Evolutionary conservation across 768 basidiomycete genomes (phyloP), one percentile per base, ranked within the genome.

Genomic region (Rhodotorula kratochvilovae): DNA sequence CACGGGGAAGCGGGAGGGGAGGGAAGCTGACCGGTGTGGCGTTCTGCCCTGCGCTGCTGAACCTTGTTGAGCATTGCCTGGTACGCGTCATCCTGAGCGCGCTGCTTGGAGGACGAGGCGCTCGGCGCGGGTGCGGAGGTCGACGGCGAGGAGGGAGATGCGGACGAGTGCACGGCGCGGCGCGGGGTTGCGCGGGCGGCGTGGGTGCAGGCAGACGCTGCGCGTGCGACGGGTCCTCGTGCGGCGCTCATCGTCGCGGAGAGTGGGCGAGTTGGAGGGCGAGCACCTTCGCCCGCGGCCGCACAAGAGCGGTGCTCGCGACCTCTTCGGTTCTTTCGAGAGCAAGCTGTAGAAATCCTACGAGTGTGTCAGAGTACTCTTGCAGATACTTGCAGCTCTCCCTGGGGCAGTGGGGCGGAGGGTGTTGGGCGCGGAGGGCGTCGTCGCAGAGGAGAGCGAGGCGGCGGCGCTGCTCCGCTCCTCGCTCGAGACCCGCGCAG

Each of bases 41-140:
- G 48, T 16, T 59, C 61, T 25, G 68, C 72, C 27, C 72, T 48
- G 3, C 73, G 66, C 11, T 71, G 69, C 60, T 70, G 62, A 0
- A 74, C 69, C 66, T 70, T 74, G 33, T 61, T 33, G 31, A 74
- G 21, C 54, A 74, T 58, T 16, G 31, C 23, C 2, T 60, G 13
- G 50, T 51, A 58, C 4, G 54, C 57, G 4, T 67, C 66, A 7
- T 70, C 55, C 29, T 74, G 66, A 10, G 45, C 43, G 16, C 60
- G 62, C 39, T 71, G 69, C 54, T 43, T 64, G 11, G 61, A 7
- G 5, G 65, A 50, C 58, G 36, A 35, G 39, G 39, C 13, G 19
- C 11, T 42, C 17, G 39, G 36, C 6, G 33, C 43, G 29, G 57
- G 33, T 29, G 62, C 43, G 31, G 43, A 15, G 35, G n/a, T n/a